Base-by-base conservation (phyloP, 805 yeast species). In the Maudiozyma turicensis region DNA sequence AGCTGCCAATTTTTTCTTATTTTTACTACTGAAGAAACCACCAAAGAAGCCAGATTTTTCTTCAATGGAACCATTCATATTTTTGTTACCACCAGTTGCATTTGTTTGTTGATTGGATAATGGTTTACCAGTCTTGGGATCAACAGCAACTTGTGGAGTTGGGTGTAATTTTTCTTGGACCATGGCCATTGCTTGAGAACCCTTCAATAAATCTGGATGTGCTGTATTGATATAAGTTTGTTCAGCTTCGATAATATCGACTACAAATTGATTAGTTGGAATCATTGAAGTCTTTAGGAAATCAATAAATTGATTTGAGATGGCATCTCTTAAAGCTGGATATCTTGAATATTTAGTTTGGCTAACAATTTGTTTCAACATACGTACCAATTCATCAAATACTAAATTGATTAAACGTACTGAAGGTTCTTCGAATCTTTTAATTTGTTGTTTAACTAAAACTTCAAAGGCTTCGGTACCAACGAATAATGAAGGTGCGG, bases 391-490 rank as follows among this genome's bases (percentile, higher is more conserved):
- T 72, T 93, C 99, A 68, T 91, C 99, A 67, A 87, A 93, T 48
- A 91, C 86, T 59, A 91, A 78, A 53, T 85, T 81, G 53, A 90
- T 89, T 73, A 97, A 87, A 60, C 95, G 81, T 51, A 86, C 59
- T 3, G 93, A 73, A 10, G 99, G 99, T 60, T 91, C 97, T 70
- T 90, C 96, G 72, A 93, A 88, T 68, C 98, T 81, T 59, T 76
- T 81, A 57, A 91, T 90, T 70, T 88, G 96, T 65, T 88, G 95
- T 68, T 87, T 89, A 44, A 91, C 97, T 53, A 90, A 78, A 15
- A 90, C 95, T 67, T 93, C 99, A 67, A 91, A 91, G 0, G 97
- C 97, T 60, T 88, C 93, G 8, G 98, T 91, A 28, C 98, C 98
- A 52, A 91, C 98, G 71, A 91, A 91, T 60, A 91, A 73, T 5